These are phyloP conservation scores for Aspergillus carlsbadensis DNA, from an alignment of 495 filamentous ascomycete genomes.

Conservation along the genomic window DNA sequence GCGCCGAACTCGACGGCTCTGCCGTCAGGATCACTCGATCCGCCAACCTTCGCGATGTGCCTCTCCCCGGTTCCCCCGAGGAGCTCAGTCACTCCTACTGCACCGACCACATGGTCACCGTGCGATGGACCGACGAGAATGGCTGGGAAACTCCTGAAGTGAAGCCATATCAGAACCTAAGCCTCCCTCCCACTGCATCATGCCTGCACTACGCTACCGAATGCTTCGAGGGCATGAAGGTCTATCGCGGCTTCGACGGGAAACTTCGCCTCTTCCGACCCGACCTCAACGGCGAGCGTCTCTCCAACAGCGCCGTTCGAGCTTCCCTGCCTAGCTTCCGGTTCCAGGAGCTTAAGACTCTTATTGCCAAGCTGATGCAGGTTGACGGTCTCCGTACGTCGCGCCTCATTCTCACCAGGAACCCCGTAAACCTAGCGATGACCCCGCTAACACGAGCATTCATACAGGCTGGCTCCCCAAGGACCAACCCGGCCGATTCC, in stretches of 20 bases:
- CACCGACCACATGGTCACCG: conserved; percentile 90
- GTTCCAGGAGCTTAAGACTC: conserved; percentile 66
- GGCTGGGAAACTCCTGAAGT: conserved; percentile 82
- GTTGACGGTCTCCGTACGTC: conserved; percentile 43
- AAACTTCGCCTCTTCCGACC: conserved; percentile 81
- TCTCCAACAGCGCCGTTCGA: conserved; percentile 67
- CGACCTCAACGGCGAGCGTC: conserved; percentile 70
- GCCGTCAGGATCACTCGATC: conserved; percentile 68
- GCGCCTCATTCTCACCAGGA: background rate
- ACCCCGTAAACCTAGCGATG: background rate
- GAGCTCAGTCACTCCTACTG: conserved; percentile 56
- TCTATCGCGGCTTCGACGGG: conserved; percentile 24
- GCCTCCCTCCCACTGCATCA: conserved; percentile 81
- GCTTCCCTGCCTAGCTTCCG: conserved; percentile 78
- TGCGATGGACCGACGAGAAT: conserved; percentile 58
- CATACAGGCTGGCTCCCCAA: conserved; percentile 73
- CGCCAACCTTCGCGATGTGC: conserved; percentile 65
- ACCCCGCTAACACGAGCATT: conserved; percentile 3
- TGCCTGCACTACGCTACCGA: conserved; percentile 26
- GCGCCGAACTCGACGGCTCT: conserved; percentile 66
- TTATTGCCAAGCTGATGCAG: conserved; percentile 67
- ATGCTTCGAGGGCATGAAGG: conserved; percentile 29
- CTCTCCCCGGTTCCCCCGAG: conserved; percentile 55
- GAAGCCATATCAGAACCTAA: conserved; percentile 75
- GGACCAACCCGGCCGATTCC: conserved; percentile 55